These are phyloP conservation scores for Centrapalus pauciflorus DNA, from an alignment of 129 eudicot genomes.

Conservation along the genomic window DNA sequence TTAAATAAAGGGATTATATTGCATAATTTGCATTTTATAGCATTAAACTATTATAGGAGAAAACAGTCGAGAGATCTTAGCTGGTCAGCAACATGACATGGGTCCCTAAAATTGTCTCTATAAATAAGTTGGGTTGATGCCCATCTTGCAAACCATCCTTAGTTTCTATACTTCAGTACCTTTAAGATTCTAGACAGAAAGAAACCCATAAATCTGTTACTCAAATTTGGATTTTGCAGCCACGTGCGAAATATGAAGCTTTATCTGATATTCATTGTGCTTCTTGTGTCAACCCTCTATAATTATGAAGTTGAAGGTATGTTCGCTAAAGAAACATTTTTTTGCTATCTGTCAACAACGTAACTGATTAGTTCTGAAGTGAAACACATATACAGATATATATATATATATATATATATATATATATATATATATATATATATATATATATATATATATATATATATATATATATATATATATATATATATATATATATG, in stretches of 20 bases:
- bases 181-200: background rate
- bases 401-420: too few relatives aligned
- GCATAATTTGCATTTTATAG: background rate
- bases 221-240: background rate
- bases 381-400: background rate
- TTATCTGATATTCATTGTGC: constrained; percentile 23
- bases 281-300: constrained; percentile 36
- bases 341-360: background rate
- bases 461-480: too few relatives aligned
- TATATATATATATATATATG: too few relatives aligned
- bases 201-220: background rate
- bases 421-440: too few relatives aligned
- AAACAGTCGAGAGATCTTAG: background rate
- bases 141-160: constrained; percentile 5
- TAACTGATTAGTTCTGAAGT: background rate
- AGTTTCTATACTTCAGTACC: background rate
- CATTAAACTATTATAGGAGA: constrained; percentile 7
- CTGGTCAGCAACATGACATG: constrained; percentile 11
- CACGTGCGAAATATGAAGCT: constrained; percentile 35
- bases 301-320: constrained; percentile 49
- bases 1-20: constrained; percentile 1
- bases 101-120: constrained; percentile 29
- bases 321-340: background rate
- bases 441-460: too few relatives aligned
- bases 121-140: constrained; percentile 11